Percentiles rank a stretch among this genome's conserved stretches.
phyloP scores from a whole-genome alignment of 176 grass and related monocot species.

The Rhynchospora pubera region DNA sequence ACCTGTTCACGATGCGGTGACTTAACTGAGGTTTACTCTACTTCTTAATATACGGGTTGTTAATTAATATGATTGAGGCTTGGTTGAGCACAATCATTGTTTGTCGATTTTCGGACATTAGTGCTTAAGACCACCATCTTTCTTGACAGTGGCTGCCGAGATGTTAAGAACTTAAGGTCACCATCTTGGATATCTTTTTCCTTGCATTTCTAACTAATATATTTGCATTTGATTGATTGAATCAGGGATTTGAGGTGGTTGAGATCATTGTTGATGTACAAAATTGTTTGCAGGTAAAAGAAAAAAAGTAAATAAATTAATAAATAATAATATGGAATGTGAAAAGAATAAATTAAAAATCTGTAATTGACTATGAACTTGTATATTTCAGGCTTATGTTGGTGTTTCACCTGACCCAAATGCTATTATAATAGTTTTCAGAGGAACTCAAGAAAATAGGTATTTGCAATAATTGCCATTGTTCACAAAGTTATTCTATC shows the following conservation, averaged over 20 bases:
- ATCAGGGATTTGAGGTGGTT: slow-evolving; percentile 72
- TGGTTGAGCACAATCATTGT: background rate
- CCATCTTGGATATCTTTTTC: background rate
- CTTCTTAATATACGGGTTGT: background rate
- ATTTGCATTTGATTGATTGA: slow-evolving; percentile 24
- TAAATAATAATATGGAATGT: background rate
- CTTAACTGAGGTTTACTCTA: slow-evolving; percentile 44
- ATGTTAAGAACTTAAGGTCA: no score
- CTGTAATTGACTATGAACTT: background rate
- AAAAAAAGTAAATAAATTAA: background rate
- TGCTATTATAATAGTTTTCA: slow-evolving; percentile 66
- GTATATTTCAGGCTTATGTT: slow-evolving; percentile 66
- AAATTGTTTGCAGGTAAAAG: slow-evolving; percentile 67
- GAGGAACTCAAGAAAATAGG: slow-evolving; percentile 97
- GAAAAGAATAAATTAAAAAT: background rate
- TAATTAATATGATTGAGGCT: background rate
- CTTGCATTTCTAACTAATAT: slow-evolving; percentile 11
- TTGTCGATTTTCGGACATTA: background rate
- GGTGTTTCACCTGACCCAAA: slow-evolving; percentile 83
- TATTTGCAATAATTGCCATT: slow-evolving; percentile 6
- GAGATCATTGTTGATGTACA: slow-evolving; percentile 74
- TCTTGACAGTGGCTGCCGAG: no score
- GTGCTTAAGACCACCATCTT: background rate
- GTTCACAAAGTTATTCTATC: background rate
- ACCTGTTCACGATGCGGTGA: slow-evolving; percentile 75